Conservation (phyloP, 2,329 filamentous ascomycete genomes). For the Pseudogymnoascus sp. region DNA sequence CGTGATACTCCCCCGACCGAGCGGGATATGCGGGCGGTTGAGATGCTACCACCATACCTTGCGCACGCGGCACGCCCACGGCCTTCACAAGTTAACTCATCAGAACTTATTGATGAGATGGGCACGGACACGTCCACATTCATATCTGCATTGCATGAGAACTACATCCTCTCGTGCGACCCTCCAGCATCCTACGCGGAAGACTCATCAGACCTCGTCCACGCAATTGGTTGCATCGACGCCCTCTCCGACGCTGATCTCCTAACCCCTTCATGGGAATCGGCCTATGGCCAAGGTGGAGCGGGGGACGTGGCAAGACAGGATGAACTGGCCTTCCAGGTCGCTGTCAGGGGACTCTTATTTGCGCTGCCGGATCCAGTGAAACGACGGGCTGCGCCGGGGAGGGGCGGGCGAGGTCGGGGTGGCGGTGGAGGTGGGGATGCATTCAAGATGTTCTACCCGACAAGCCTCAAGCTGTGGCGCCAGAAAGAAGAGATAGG, state of each 20-base stretch:
- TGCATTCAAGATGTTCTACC: slow-evolving; percentile 87
- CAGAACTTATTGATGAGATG: slow-evolving; percentile 82
- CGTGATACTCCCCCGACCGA: slow-evolving; percentile 45
- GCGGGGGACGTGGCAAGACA: slow-evolving; percentile 73
- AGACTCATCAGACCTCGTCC: slow-evolving; percentile 61
- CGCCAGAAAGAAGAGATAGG: slow-evolving; percentile 75
- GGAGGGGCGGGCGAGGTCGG: slow-evolving; percentile 31
- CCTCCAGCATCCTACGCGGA: slow-evolving; percentile 36
- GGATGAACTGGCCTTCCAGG: slow-evolving; percentile 90
- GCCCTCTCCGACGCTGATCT: slow-evolving; percentile 82
- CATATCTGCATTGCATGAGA: slow-evolving; percentile 84
- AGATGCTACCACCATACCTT: slow-evolving; percentile 54
- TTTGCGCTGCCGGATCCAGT: slow-evolving; percentile 84
- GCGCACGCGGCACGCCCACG: slow-evolving; percentile 51
- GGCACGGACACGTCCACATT: slow-evolving; percentile 91
- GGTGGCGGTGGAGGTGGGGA: slow-evolving; percentile 38
- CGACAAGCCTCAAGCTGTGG: slow-evolving; percentile 77
- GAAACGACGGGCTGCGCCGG: slow-evolving; percentile 49
- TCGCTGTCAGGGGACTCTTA: slow-evolving; percentile 77
- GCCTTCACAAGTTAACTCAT: slow-evolving; percentile 58
- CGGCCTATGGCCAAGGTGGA: slow-evolving; percentile 54
- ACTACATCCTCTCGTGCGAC: slow-evolving; percentile 81
- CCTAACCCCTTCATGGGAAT: slow-evolving; percentile 64
- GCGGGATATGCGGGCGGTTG: slow-evolving; percentile 36
- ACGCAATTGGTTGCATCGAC: slow-evolving; percentile 78